Conservation (phyloP, 768 basidiomycete genomes). For the Lenzites betulinus region DNA sequence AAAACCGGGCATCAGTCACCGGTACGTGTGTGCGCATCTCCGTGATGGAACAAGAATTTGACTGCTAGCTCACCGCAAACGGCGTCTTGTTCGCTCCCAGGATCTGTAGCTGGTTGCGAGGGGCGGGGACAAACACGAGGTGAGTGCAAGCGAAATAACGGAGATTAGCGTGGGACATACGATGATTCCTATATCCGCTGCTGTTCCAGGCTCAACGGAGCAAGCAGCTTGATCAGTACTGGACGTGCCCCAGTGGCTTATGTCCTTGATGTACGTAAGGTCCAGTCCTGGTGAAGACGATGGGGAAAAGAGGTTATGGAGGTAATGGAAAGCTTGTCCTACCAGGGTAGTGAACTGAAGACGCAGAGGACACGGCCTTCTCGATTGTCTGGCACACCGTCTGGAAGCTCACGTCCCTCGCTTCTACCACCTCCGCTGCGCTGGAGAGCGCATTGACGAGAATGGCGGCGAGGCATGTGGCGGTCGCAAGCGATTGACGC, state of each 20-base stretch:
- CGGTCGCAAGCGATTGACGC: slow-evolving; percentile 21
- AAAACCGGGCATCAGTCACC: not conserved
- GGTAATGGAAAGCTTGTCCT: not conserved
- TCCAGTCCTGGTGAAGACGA: slow-evolving; percentile 2
- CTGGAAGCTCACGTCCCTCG: not conserved
- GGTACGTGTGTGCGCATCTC: not conserved
- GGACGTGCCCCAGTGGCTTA: slow-evolving; percentile 53
- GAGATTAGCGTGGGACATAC: slow-evolving; percentile 37
- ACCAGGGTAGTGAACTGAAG: slow-evolving; percentile 50
- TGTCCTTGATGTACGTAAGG: slow-evolving; percentile 42
- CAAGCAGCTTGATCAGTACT: slow-evolving; percentile 50
- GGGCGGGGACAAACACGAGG: not conserved
- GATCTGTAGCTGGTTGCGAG: slow-evolving; percentile 45
- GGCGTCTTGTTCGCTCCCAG: slow-evolving; percentile 46
- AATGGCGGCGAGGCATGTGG: slow-evolving; percentile 11
- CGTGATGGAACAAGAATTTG: not conserved
- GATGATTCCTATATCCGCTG: slow-evolving; percentile 50
- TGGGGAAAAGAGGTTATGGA: not conserved
- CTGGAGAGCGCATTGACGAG: not conserved
- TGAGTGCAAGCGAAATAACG: not conserved
- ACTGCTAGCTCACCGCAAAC: slow-evolving; percentile 48
- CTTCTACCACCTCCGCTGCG: not conserved
- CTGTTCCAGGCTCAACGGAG: slow-evolving; percentile 58
- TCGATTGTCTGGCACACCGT: slow-evolving; percentile 40
- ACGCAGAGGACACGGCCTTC: slow-evolving; percentile 42